Conservation (phyloP, 2,329 filamentous ascomycete genomes). For the Cladosporium sphaerospermum region DNA sequence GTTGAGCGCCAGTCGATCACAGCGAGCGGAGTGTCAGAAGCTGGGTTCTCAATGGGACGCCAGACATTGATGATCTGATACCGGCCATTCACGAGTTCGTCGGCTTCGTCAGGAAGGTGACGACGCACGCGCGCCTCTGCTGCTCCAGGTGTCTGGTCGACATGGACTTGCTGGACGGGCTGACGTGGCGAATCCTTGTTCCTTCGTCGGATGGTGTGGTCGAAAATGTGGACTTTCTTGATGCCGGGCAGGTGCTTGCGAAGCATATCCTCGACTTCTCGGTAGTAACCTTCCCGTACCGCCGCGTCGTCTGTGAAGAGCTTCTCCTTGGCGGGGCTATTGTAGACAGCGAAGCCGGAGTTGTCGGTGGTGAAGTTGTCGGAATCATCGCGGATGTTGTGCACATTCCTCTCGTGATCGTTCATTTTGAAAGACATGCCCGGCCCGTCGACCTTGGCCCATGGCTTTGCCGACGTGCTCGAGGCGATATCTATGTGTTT, state of each 20-base stretch:
- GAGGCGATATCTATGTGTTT: conserved; percentile 54
- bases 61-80: conserved; percentile 67
- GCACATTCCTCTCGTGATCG: conserved; percentile 43
- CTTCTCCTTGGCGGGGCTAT: conserved; percentile 48
- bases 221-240: conserved; percentile 62
- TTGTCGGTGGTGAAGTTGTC: conserved; percentile 51
- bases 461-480: conserved; percentile 45
- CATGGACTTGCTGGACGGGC: conserved; percentile 64
- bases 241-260: conserved; percentile 49
- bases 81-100: conserved; percentile 50
- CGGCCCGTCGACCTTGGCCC: conserved; percentile 59
- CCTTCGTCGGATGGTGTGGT: conserved; percentile 61
- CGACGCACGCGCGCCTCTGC: conserved; percentile 56
- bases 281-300: conserved; percentile 54
- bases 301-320: conserved; percentile 50
- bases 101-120: conserved; percentile 54
- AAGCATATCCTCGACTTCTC: conserved; percentile 54
- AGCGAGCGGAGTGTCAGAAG: conserved; percentile 62
- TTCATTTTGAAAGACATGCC: conserved; percentile 48
- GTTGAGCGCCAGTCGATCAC: conserved; percentile 61
- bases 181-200: conserved; percentile 51
- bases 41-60: conserved; percentile 58
- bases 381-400: conserved; percentile 49
- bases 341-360: conserved; percentile 53
- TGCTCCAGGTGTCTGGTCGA: conserved; percentile 63